Base-by-base conservation (phyloP, 192 early-diverging fungal genomes). In the Coemansia sp. region DNA sequence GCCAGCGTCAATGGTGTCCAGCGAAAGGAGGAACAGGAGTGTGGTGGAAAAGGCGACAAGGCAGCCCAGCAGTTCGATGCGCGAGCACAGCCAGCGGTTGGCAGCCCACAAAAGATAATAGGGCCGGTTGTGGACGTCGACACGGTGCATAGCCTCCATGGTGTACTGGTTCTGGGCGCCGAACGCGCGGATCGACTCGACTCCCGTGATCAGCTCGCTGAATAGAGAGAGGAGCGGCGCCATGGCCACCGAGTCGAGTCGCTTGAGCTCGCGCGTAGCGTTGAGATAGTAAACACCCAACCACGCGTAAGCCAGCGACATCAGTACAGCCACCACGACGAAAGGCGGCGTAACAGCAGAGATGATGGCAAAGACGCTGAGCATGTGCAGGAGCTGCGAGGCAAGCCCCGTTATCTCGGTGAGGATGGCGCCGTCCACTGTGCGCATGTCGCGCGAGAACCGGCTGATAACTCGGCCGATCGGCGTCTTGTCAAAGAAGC, bases 401-500 rank as follows among this genome's bases (percentile, higher is more conserved):
- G 89, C 56, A 11, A 90, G 77, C 43, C 76, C 80, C 4, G 80
- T 70, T 11, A 85, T 64, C 29, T 68, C 60, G 22, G 75, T 78
- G 36, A 84, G 79, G 29, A 88, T 76, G 11, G 70, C 67, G 37
- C 86, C 89, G 72, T 98, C 94, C 60, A 96, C 77, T 1, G 87
- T 86, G 19, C 87, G 87, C 69, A 96, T 88, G 77, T 98, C 93
- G 14, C 89, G 87, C 26, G 90, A 89, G 64, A 93, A 95, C 39
- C 95, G 74, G 70, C 95, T 97, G 69, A 90, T 87, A 50, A 95
- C 89, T 17, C 90, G 85, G 22, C 93, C 93, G 15, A 92, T 80
- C 8, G 95, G 95, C n/a, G 90, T 93, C 17, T 87, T 87, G 62
- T 95, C 93, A 70, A 91, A 97, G 84, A 95, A 97, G 19, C 88